Evolutionary conservation across 1,284 basidiomycete genomes (phyloP).

Genomic region (Pseudozyma sp.): DNA sequence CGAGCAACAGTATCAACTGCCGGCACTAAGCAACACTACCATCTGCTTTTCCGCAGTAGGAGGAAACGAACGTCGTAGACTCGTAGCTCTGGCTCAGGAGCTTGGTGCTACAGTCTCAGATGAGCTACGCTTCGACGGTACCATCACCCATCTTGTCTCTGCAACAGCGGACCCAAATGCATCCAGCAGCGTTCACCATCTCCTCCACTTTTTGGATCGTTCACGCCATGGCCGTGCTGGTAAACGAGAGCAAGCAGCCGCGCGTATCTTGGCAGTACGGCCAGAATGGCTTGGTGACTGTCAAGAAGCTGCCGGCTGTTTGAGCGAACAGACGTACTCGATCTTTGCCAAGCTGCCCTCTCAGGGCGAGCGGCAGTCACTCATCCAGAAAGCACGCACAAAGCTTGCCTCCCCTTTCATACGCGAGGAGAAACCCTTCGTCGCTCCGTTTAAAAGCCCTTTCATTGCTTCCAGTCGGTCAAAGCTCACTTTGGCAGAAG

Average conservation of each 20-base stretch:
- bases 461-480: slow-evolving; percentile 26
- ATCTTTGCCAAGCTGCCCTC: slow-evolving; percentile 38
- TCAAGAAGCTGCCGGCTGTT: slow-evolving; percentile 75
- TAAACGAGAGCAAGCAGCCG: slow-evolving; percentile 75
- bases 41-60: slow-evolving; percentile 74
- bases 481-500: slow-evolving; percentile 15
- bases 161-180: slow-evolving; percentile 73
- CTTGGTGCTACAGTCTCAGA: slow-evolving; percentile 46
- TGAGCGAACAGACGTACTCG: slow-evolving; percentile 55
- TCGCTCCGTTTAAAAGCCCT: slow-evolving; percentile 25
- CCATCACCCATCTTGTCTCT: slow-evolving; percentile 69
- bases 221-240: slow-evolving; percentile 74
- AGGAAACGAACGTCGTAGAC: slow-evolving; percentile 27
- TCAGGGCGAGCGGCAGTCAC: slow-evolving; percentile 12
- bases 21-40: slow-evolving; percentile 76
- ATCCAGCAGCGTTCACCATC: slow-evolving; percentile 70
- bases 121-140: slow-evolving; percentile 67
- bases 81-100: slow-evolving; percentile 29
- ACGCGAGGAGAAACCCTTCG: slow-evolving; percentile 15
- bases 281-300: slow-evolving; percentile 89
- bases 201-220: slow-evolving; percentile 45
- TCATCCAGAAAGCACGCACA: slow-evolving; percentile 25
- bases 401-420: slow-evolving; percentile 46
- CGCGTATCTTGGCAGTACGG: slow-evolving; percentile 80
- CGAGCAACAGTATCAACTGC: slow-evolving; percentile 74